Base-by-base conservation (phyloP, 2,329 filamentous ascomycete genomes). In the Neonectria neomacrospora region DNA sequence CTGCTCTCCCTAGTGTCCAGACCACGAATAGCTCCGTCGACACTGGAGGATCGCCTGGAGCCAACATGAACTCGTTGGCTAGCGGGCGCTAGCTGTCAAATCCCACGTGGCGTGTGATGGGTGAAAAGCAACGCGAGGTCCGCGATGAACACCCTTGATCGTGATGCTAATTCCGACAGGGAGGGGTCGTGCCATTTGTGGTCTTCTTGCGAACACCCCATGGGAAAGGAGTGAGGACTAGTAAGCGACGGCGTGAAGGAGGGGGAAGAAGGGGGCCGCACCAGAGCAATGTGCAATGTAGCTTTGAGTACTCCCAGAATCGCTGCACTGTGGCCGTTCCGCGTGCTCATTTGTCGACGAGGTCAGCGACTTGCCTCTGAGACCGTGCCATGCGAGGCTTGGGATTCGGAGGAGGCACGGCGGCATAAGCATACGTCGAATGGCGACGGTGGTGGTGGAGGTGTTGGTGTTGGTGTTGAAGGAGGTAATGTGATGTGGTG, bases 51-150 rank as follows among this genome's bases (percentile, higher is more conserved):
- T 70, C 64, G 51, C 48, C 64, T 51, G 58, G 32, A 56, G 50
- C 52, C 58, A 69, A 54, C 53, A 63, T 64, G 47, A 67, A 60
- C 57, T 39, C 57, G 54, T 41, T 53, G 37, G 44, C 58, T 63
- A 61, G 63, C 41, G 58, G 52, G 45, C 47, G 55, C 72, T 63
- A 67, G 58, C 55, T 34, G 62, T 67, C 57, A 64, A 65, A 54
- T 61, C 47, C 68, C 70, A 72, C 70, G 70, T 72, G 70, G 70
- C 70, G 64, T 71, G 61, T 64, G 67, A 69, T 64, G 60, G 57
- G 23, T 47, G 39, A 50, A 60, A 67, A 69, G 65, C 63, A 61
- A 69, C 63, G 45, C 20, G 45, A 45, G 61, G 61, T 34, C 51
- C 34, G 48, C 41, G 57, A 69, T 48, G 45, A 65, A 48, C 48